Evolutionary conservation across 768 basidiomycete genomes (phyloP).

Genomic region (Boletellus sp.): DNA sequence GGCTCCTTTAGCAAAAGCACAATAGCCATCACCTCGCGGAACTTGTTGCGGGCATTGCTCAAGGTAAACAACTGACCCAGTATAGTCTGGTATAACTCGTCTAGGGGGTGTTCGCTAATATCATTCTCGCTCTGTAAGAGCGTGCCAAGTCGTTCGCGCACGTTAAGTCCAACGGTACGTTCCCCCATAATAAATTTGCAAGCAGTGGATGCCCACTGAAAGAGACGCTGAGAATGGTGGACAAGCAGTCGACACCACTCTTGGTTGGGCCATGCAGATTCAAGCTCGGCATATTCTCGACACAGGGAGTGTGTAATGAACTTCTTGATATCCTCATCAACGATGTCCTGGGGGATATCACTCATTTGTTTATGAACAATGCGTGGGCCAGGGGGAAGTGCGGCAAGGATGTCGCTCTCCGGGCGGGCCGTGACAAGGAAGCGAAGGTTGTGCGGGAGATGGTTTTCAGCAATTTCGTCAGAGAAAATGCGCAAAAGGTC

Average conservation of each 20-base stretch:
- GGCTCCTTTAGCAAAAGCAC: conserved; percentile 19
- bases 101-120: conserved; percentile 8
- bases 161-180: conserved; percentile 10
- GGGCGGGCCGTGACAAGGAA: conserved; percentile 27
- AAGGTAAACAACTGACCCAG: conserved; percentile 12
- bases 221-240: conserved; percentile 27
- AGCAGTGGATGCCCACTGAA: conserved; percentile 34
- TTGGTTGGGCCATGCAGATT: conserved; percentile 16
- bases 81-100: conserved; percentile 20
- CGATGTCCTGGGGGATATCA: conserved; percentile 8
- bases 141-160: conserved; percentile 10
- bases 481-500: conserved; percentile 21
- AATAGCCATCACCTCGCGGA: conserved; percentile 21
- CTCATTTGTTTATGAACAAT: conserved; percentile 14
- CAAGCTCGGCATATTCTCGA: conserved; percentile 8
- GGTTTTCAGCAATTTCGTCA: conserved; percentile 5
- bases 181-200: conserved; percentile 25
- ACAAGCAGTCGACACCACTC: conserved; percentile 21
- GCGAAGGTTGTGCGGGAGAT: conserved; percentile 23
- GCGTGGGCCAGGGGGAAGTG: not conserved
- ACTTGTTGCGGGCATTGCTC: conserved; percentile 3
- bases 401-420: conserved; percentile 21
- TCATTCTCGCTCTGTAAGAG: conserved; percentile 6
- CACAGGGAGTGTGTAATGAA: conserved; percentile 16
- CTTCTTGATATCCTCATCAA: conserved; percentile 15